Evolutionary conservation across 495 filamentous ascomycete species (phyloP).

Genomic region (Podospora sp.): DNA sequence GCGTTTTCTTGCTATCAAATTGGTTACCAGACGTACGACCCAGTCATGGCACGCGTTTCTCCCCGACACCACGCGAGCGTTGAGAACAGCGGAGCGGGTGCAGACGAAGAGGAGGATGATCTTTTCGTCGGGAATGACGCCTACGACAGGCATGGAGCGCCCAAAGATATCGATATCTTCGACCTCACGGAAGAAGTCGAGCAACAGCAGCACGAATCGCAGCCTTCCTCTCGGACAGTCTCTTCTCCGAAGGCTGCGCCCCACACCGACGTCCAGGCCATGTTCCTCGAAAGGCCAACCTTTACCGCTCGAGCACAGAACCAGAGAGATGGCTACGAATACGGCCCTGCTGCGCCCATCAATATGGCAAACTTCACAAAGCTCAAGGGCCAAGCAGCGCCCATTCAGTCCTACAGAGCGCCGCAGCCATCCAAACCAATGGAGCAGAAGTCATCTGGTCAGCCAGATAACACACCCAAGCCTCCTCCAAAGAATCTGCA

Average conservation of each 20-base stretch:
- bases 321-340: background rate
- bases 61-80: too few species aligned
- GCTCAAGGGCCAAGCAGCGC: background rate
- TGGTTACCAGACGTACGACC: too few species aligned
- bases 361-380: background rate
- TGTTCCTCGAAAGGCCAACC: background rate
- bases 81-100: background rate
- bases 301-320: background rate
- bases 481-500: background rate
- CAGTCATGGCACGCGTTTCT: too few species aligned
- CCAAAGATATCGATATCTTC: background rate
- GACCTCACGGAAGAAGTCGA: background rate
- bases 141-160: background rate
- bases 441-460: background rate
- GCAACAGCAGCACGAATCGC: background rate
- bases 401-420: background rate
- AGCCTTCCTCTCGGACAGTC: background rate
- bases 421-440: background rate
- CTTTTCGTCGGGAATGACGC: background rate
- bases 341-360: constrained; percentile 11
- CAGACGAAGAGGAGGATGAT: background rate
- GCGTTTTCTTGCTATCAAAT: too few species aligned
- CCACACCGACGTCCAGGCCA: background rate
- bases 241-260: background rate
- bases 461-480: background rate